Conservation (phyloP, 2,329 filamentous ascomycete species). For the Curvularia spicifera region DNA sequence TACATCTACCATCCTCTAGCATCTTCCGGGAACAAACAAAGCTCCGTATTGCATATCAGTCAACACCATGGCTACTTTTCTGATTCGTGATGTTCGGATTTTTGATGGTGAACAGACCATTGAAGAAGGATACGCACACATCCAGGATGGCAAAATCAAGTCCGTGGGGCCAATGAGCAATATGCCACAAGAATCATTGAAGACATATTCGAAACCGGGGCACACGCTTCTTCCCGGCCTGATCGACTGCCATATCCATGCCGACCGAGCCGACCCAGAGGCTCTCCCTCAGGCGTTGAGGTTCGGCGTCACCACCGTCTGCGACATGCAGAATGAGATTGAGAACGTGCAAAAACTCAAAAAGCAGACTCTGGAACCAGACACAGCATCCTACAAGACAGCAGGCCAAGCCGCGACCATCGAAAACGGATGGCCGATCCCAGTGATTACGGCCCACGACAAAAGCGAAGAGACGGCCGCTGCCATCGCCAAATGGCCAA, state of each 20-base stretch:
- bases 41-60: background rate
- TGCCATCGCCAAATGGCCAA: constrained; percentile 57
- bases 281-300: constrained; percentile 54
- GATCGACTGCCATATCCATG: constrained; percentile 60
- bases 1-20: background rate
- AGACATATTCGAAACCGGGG: constrained; percentile 52
- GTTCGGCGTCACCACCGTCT: constrained; percentile 61
- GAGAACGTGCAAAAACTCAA: constrained; percentile 38
- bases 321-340: constrained; percentile 56
- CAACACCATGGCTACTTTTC: constrained; percentile 44
- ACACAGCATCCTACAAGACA: constrained; percentile 58
- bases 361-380: constrained; percentile 36
- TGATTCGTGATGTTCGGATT: constrained; percentile 54
- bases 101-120: constrained; percentile 56
- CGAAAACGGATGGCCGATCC: constrained; percentile 59
- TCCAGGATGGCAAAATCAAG: constrained; percentile 53
- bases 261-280: constrained; percentile 49
- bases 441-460: constrained; percentile 51
- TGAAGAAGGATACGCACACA: constrained; percentile 50
- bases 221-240: constrained; percentile 59
- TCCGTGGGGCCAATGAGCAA: constrained; percentile 32
- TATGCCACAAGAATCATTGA: constrained; percentile 22
- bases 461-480: constrained; percentile 46
- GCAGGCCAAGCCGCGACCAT: constrained; percentile 59
- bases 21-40: background rate